phyloP scores from a whole-genome alignment of 2,329 filamentous ascomycete species.

The Canariomyces notabilis region DNA sequence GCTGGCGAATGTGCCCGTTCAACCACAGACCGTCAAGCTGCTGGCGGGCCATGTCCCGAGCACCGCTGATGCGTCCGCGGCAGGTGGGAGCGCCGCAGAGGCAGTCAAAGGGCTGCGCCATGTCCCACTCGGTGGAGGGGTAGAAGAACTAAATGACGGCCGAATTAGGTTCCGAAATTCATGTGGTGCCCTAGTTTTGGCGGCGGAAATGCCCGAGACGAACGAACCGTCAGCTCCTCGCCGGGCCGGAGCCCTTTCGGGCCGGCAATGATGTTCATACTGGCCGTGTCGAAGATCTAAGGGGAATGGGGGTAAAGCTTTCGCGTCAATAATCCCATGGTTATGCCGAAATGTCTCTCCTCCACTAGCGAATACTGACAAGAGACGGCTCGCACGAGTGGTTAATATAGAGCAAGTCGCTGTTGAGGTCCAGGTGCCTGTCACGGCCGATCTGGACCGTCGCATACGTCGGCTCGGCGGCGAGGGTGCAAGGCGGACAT shows the following conservation, averaged over 20 bases:
- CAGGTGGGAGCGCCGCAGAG: conserved; percentile 54
- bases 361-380: conserved; percentile 38
- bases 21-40: conserved; percentile 57
- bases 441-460: conserved; percentile 56
- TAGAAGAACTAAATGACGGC: conserved; percentile 57
- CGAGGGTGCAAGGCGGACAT: conserved; percentile 58
- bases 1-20: conserved; percentile 54
- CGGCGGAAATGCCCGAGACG: neutral
- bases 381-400: conserved; percentile 63
- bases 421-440: conserved; percentile 58
- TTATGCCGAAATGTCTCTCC: neutral
- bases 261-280: conserved; percentile 53
- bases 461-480: conserved; percentile 54
- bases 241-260: conserved; percentile 49
- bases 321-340: neutral
- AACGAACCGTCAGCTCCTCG: conserved; percentile 52
- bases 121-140: conserved; percentile 68
- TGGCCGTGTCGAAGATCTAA: conserved; percentile 57
- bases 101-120: conserved; percentile 68
- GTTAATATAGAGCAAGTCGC: conserved; percentile 62
- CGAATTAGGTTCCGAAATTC: neutral
- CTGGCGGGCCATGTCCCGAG: conserved; percentile 50
- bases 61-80: conserved; percentile 58
- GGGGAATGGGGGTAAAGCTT: too few relatives aligned
- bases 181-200: too few relatives aligned